These are phyloP conservation scores for Cornus kousa DNA, from an alignment of 148 eudicot genomes.

Conservation along the genomic window DNA sequence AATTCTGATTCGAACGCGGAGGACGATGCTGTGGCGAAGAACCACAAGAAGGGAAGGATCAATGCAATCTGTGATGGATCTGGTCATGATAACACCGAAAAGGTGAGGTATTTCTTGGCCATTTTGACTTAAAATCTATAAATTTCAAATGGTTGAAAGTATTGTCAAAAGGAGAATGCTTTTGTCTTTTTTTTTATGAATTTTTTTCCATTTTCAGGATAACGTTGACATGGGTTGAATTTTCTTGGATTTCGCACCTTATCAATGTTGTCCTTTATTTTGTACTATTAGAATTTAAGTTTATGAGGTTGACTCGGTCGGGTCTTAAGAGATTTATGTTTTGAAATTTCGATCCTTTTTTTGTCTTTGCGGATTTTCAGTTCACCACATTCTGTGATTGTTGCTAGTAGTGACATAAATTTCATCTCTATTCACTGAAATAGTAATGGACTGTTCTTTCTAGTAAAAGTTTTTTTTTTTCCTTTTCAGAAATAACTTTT, in stretches of 20 bases:
- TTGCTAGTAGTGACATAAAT: no score
- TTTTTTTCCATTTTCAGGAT: not conserved
- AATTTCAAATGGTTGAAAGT: not conserved
- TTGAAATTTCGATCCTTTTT: not conserved
- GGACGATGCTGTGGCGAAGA: constrained; percentile 10
- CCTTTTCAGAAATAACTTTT: no score
- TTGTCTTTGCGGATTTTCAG: not conserved
- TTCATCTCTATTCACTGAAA: not conserved
- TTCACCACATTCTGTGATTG: not conserved
- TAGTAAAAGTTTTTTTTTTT: no score
- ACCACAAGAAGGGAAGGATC: constrained; percentile 35
- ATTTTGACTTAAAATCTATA: not conserved
- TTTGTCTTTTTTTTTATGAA: no score
- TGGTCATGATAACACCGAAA: constrained; percentile 17
- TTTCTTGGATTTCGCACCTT: constrained; percentile 27
- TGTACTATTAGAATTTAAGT: not conserved
- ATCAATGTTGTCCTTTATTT: not conserved
- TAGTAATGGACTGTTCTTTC: not conserved
- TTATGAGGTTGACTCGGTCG: not conserved
- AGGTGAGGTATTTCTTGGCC: constrained; percentile 21
- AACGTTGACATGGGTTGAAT: constrained; percentile 9
- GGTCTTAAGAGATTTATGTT: not conserved
- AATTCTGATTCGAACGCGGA: constrained; percentile 19
- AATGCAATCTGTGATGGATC: constrained; percentile 39
- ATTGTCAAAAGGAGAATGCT: not conserved